These are phyloP conservation scores for Candida corydali DNA, from an alignment of 805 yeast species.

Conservation along the genomic window DNA sequence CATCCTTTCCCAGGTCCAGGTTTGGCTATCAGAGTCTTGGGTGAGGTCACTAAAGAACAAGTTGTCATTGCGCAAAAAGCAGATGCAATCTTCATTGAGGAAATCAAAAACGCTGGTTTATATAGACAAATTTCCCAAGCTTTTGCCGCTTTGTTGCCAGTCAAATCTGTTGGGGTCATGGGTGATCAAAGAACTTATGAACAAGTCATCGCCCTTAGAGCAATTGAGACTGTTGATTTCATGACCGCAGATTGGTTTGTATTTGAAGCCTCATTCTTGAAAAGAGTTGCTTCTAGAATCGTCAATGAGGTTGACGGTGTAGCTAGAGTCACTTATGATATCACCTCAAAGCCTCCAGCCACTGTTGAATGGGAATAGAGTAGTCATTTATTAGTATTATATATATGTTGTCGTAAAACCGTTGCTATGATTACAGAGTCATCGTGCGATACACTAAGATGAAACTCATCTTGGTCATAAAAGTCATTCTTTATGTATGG, in stretches of 20 bases:
- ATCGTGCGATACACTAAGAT: constrained; percentile 63
- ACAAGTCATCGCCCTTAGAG: constrained; percentile 98
- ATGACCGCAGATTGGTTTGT: constrained; percentile 99
- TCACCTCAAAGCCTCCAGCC: constrained; percentile 99
- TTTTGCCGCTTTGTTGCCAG: constrained; percentile 94
- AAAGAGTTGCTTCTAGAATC: constrained; percentile 89
- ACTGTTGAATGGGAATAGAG: constrained; percentile 97
- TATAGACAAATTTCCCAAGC: constrained; percentile 95
- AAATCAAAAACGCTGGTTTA: constrained; percentile 88
- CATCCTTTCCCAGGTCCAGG: constrained; percentile 99
- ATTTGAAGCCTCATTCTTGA: constrained; percentile 88
- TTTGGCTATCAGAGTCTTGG: constrained; percentile 95
- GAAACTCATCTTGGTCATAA: constrained; percentile 40
- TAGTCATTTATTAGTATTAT: background rate
- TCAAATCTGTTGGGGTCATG: constrained; percentile 98
- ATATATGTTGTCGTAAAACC: constrained; percentile 40
- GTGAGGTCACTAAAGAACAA: constrained; percentile 92
- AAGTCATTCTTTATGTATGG: constrained; percentile 37
- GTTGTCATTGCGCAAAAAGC: constrained; percentile 97
- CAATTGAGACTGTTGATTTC: constrained; percentile 95
- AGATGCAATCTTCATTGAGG: constrained; percentile 92
- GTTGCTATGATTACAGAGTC: constrained; percentile 54
- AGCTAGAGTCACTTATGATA: constrained; percentile 97
- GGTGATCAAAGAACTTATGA: constrained; percentile 99
- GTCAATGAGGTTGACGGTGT: constrained; percentile 99